Evolutionary conservation across 805 yeast species (phyloP), one percentile per base, ranked within the genome.

Genomic region (Phaffomyces thermotolerans): DNA sequence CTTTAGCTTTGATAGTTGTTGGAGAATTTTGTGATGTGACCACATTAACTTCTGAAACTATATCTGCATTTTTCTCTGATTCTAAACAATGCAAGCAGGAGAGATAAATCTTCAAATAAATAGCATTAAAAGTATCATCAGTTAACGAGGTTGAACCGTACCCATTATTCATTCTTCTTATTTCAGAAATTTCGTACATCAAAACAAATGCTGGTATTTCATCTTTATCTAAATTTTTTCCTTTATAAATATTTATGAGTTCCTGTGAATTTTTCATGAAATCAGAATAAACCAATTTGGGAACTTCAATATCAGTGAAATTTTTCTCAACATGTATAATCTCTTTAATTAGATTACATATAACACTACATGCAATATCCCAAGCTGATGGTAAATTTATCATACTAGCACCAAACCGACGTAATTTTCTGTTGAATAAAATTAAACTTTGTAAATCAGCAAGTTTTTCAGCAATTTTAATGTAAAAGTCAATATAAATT

Each of bases 381-480:
- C 93, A 88, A 0, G 81, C 76, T 38, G 67, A 70, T 18, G 72
- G 65, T 36, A 84, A 74, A 36, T 74, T 68, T 3, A 85, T 68
- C 87, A 91, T 84, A 4, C 85, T 84, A 0, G 90, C 72, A 14
- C 85, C 82, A 41, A 84, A 79, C 36, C 88, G 72, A 45, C 97
- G 73, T n/a, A 91, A 68, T 52, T 87, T 84, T 33, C 81, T 84
- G 10, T 81, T 72, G 57, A 90, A 71, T 6, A 69, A 63, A 2
- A 79, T 68, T 49, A 93, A 64, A 0, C 79, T 68, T 14, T 73
- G 73, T 37, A 83, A 67, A 52, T 88, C 91, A 9, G 69, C 63
- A 8, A 74, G 67, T 23, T 67, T 61, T 30, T 70, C 65, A 22
- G 86, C 60, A 22, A 90, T 55, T 20, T 73, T 74, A 38, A 84